phyloP scores from a whole-genome alignment of 2,329 filamentous ascomycete species.

The Pestalotiopsis sp. region DNA sequence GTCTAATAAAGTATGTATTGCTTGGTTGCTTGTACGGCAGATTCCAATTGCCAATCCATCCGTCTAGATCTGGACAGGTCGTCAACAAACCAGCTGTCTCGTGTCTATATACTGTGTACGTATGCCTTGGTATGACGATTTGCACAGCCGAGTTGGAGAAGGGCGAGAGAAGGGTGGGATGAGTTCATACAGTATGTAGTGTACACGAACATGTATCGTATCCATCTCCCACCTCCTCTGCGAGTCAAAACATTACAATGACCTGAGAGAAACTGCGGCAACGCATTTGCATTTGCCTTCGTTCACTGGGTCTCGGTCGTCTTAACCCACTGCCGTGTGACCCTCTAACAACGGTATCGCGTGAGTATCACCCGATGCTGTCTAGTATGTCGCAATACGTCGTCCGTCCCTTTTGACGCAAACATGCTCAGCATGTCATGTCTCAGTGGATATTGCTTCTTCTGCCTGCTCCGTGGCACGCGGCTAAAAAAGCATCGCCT shows the following conservation, averaged over 20 bases:
- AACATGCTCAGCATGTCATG: slow-evolving; percentile 8
- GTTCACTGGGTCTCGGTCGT: not conserved
- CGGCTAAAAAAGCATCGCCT: not conserved
- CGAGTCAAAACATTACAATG: not conserved
- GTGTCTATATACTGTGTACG: not conserved
- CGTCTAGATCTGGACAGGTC: not conserved
- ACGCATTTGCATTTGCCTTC: not conserved
- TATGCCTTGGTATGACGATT: not conserved
- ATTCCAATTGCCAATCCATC: not conserved
- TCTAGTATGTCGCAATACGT: slow-evolving; percentile 10
- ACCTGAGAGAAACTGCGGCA: not conserved
- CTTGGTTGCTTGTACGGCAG: not conserved
- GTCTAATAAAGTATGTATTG: not conserved
- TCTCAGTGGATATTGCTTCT: slow-evolving; percentile 3
- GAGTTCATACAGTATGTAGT: not conserved
- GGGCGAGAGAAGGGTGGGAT: not conserved
- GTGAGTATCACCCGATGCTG: slow-evolving; percentile 10
- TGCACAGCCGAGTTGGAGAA: not conserved
- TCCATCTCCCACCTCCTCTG: not conserved
- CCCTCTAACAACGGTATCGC: slow-evolving; percentile 1
- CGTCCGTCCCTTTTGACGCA: not conserved
- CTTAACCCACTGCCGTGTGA: slow-evolving; percentile 11
- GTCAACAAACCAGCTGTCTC: not conserved
- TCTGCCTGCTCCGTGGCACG: not conserved
- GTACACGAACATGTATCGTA: not conserved